These are phyloP conservation scores for Rhynchosporium secalis DNA, from an alignment of 2,329 filamentous ascomycete species.

Conservation along the genomic window DNA sequence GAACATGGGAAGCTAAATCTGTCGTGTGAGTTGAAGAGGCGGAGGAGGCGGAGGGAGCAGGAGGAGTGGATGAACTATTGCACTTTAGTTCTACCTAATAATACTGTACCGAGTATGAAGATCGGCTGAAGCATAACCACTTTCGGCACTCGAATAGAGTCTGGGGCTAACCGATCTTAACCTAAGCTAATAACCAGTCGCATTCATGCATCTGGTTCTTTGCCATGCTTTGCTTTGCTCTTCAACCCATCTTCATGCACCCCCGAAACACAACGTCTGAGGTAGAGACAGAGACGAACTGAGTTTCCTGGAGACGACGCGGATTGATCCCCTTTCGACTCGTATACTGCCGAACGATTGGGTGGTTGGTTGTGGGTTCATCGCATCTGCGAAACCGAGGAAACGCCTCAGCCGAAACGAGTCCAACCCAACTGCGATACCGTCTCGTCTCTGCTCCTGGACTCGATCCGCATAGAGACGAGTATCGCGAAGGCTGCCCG, in stretches of 20 bases:
- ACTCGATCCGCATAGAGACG: not conserved
- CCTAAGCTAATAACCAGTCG: not conserved
- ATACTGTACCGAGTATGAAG: too few relatives aligned
- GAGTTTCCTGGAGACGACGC: not conserved
- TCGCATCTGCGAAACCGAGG: slow-evolving; percentile 1
- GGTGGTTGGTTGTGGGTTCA: not conserved
- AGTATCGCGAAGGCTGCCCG: not conserved
- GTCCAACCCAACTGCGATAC: not conserved
- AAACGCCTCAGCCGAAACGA: not conserved
- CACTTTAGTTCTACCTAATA: not conserved
- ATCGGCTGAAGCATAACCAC: not conserved
- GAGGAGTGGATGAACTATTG: not conserved
- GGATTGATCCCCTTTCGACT: not conserved
- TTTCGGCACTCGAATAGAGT: too few relatives aligned
- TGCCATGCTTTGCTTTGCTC: not conserved
- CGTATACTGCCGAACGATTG: not conserved
- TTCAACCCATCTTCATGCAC: not conserved
- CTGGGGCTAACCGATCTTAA: too few relatives aligned
- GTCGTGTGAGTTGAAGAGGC: not conserved
- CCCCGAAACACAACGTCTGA: not conserved
- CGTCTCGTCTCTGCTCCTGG: slow-evolving; percentile 1
- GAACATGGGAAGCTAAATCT: slow-evolving; percentile 1
- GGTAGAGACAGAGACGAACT: not conserved
- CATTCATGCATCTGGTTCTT: not conserved
- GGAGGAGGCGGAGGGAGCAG: too few relatives aligned